A percentile compares a stretch with the other conserved stretches of the same genome.
These are phyloP conservation scores for Gossypium davidsonii DNA, from an alignment of 441 rosid species.

Conservation along the genomic window DNA sequence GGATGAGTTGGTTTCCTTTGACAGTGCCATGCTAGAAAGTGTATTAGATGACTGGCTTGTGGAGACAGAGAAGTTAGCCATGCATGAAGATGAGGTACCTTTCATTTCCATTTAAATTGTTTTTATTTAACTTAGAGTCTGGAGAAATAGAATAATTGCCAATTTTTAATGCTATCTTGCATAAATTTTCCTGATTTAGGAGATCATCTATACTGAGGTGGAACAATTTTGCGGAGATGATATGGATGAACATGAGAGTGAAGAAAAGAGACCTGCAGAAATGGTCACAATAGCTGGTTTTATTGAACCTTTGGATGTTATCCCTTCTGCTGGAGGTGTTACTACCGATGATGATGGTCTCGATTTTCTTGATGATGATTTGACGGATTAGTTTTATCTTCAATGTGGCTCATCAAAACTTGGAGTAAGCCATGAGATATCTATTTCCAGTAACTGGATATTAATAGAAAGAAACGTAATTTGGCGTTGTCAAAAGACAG, in stretches of 20 bases:
- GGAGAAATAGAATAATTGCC: background rate
- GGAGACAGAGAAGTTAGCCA: conserved; percentile 33
- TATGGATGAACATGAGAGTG: conserved; percentile 33
- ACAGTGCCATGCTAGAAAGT: conserved; percentile 40
- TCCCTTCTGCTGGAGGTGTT: conserved; percentile 31
- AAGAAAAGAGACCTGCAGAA: conserved; percentile 32
- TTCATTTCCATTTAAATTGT: background rate
- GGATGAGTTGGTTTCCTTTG: conserved; percentile 38
- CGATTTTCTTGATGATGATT: conserved; percentile 48
- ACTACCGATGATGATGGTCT: conserved; percentile 46
- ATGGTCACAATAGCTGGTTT: conserved; percentile 33
- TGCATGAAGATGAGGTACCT: conserved; percentile 58
- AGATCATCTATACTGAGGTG: conserved; percentile 38
- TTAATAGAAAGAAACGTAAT: conserved; percentile 7
- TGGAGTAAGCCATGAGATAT: conserved; percentile 29
- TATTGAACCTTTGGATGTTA: conserved; percentile 36
- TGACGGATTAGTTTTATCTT: conserved; percentile 30
- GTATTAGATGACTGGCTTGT: conserved; percentile 62
- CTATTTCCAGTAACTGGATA: conserved; percentile 7
- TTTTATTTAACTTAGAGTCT: background rate
- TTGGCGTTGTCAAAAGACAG: conserved; percentile 8
- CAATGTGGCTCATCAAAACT: conserved; percentile 16
- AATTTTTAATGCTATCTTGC: background rate
- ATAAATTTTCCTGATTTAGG: conserved; percentile 31
- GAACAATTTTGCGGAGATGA: conserved; percentile 35